Evolutionary conservation across 2,329 filamentous ascomycete genomes (phyloP).

Genomic region (Trichophyton schoenleinii): DNA sequence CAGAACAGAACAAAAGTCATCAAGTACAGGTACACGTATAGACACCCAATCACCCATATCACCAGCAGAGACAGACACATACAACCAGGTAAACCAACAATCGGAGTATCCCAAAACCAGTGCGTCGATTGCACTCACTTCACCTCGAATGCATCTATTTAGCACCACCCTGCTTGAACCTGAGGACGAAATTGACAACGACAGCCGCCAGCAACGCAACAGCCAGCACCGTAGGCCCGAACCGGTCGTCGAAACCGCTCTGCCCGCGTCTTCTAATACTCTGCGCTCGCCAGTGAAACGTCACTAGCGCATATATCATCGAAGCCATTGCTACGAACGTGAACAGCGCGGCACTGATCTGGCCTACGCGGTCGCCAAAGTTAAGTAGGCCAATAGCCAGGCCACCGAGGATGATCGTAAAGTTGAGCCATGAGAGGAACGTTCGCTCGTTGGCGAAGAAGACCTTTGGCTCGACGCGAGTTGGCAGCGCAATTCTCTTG

Average conservation of each 20-base stretch:
- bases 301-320: slow-evolving; percentile 88
- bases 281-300: slow-evolving; percentile 94
- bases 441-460: slow-evolving; percentile 99
- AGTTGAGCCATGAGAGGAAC: slow-evolving; percentile 99
- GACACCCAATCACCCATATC: neutral
- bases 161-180: slow-evolving; percentile 27
- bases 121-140: neutral
- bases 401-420: slow-evolving; percentile 94
- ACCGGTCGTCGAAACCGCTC: slow-evolving; percentile 90
- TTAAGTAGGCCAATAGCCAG: slow-evolving; percentile 95
- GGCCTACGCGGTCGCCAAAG: slow-evolving; percentile 88
- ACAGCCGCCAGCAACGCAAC: slow-evolving; percentile 77
- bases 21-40: neutral
- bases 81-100: neutral
- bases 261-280: slow-evolving; percentile 84
- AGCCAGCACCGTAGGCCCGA: slow-evolving; percentile 82
- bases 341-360: slow-evolving; percentile 88
- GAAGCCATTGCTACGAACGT: slow-evolving; percentile 87
- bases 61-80: no score
- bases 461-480: slow-evolving; percentile 96
- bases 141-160: neutral
- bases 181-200: slow-evolving; percentile 88
- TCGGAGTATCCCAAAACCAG: neutral
- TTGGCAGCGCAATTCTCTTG: slow-evolving; percentile 96
- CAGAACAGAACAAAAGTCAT: neutral